Percentiles rank a stretch among this genome's conserved stretches.
Evolutionary conservation across 805 yeast species (phyloP).

Genomic region (Priceomyces fermenticarens): DNA sequence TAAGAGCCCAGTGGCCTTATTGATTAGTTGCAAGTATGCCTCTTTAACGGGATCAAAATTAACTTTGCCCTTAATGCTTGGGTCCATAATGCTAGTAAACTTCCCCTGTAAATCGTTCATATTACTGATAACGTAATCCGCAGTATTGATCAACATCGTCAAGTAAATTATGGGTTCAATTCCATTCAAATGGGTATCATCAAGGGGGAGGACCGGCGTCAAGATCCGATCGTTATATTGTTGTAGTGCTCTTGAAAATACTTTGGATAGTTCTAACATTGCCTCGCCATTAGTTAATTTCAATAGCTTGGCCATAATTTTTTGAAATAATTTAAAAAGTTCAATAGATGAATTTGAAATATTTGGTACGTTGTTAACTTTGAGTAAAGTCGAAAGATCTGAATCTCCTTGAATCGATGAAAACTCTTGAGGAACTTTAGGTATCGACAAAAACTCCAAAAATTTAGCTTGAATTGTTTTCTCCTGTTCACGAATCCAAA

Average conservation of each 20-base stretch:
- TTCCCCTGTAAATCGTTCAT: slow-evolving; percentile 72
- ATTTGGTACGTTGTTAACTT: slow-evolving; percentile 51
- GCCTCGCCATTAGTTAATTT: slow-evolving; percentile 39
- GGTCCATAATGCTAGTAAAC: slow-evolving; percentile 37
- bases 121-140: slow-evolving; percentile 83
- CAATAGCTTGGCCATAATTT: slow-evolving; percentile 62
- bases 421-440: slow-evolving; percentile 48
- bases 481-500: slow-evolving; percentile 89
- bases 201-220: slow-evolving; percentile 32
- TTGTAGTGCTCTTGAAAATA: slow-evolving; percentile 65
- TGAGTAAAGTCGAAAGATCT: slow-evolving; percentile 36
- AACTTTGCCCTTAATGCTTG: slow-evolving; percentile 36
- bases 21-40: slow-evolving; percentile 55
- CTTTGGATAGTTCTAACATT: slow-evolving; percentile 50
- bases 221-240: slow-evolving; percentile 37
- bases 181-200: slow-evolving; percentile 49
- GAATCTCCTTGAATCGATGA: slow-evolving; percentile 11
- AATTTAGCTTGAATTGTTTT: slow-evolving; percentile 58
- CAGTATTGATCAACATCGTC: slow-evolving; percentile 77
- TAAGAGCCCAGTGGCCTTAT: slow-evolving; percentile 53
- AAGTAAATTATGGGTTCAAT: slow-evolving; percentile 64
- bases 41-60: slow-evolving; percentile 56
- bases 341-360: slow-evolving; percentile 88
- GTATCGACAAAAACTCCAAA: slow-evolving; percentile 57
- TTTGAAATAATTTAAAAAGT: slow-evolving; percentile 73